Base-by-base conservation (phyloP, 805 yeast genomes). In the Zygoascus biomembranicola region DNA sequence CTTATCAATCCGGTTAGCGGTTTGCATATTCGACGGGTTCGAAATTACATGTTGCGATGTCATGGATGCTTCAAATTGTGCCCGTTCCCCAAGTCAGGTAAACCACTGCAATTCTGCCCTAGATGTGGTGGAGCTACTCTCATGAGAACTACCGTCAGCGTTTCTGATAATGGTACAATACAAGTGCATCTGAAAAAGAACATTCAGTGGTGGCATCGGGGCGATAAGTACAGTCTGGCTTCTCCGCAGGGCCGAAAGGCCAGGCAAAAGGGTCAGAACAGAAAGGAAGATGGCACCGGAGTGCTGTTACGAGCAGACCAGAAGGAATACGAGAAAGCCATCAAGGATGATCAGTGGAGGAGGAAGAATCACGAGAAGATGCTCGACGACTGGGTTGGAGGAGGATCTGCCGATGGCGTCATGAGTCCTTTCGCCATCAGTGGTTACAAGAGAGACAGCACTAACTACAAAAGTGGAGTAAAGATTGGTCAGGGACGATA, bases 41-140 rank as follows among this genome's bases (percentile, higher is more conserved):
- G 95, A 67, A 88, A 85, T 72, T 90, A 88, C 68, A 92, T 92
- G 97, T 78, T 87, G 65, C 77, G 99, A 70, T 94, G 99, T 69
- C 97, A 94, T 69, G 99, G 97, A 0, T 94, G 99, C 72, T 94
- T 94, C 79, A 75, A 79, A 55, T 74, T 94, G 66, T 73, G 84
- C 13, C 90, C 96, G 8, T 76, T 88, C 53, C 87, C 92, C 28
- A 85, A 83, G 62, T 77, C 80, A 58, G 90, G 90, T 1, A 78
- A 76, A 43, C 60, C 61, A 14, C 80, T 80, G 62, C 97, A 90
- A 69, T 94, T 94, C 73, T 94, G 99, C 69, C 87, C 97, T 14
- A 78, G 82, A 51, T 94, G 99, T 76, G 99, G 99, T 56, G 97
- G 97, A 50, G 81, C 84, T 55, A 92, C 99, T 0, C 71, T 94